These are phyloP conservation scores for Yamadazyma sp. DNA, from an alignment of 805 yeast genomes.

Conservation along the genomic window DNA sequence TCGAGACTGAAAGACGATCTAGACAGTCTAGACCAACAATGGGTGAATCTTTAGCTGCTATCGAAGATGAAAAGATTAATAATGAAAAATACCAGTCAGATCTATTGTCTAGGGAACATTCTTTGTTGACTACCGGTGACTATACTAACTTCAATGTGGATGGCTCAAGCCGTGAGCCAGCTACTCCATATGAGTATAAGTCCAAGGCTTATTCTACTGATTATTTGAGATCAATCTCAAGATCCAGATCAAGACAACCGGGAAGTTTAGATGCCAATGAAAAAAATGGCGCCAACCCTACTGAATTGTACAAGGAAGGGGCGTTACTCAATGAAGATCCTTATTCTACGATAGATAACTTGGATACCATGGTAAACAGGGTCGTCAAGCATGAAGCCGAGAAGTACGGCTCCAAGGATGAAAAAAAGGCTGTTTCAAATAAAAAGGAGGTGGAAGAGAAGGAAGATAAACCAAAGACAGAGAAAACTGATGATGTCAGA, in stretches of 20 bases:
- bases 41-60: slow-evolving; percentile 47
- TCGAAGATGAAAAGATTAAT: slow-evolving; percentile 29
- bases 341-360: slow-evolving; percentile 45
- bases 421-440: slow-evolving; percentile 3
- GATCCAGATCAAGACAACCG: slow-evolving; percentile 57
- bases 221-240: slow-evolving; percentile 63
- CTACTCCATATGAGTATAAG: slow-evolving; percentile 55
- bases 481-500: slow-evolving; percentile 13
- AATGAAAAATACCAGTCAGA: slow-evolving; percentile 18
- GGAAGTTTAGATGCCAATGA: slow-evolving; percentile 19
- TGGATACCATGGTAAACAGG: slow-evolving; percentile 41
- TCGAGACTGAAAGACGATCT: slow-evolving; percentile 36
- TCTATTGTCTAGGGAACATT: slow-evolving; percentile 29
- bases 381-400: slow-evolving; percentile 8
- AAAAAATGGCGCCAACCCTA: slow-evolving; percentile 31
- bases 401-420: background rate
- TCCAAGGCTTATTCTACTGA: slow-evolving; percentile 44
- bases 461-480: slow-evolving; percentile 9
- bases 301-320: slow-evolving; percentile 54
- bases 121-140: slow-evolving; percentile 46
- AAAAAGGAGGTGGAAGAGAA: slow-evolving; percentile 5
- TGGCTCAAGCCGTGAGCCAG: slow-evolving; percentile 37
- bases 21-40: slow-evolving; percentile 43
- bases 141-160: slow-evolving; percentile 47
- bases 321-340: slow-evolving; percentile 54